These are phyloP conservation scores for Triticum turgidum DNA, from an alignment of 176 grass and related monocot species.

Conservation along the genomic window DNA sequence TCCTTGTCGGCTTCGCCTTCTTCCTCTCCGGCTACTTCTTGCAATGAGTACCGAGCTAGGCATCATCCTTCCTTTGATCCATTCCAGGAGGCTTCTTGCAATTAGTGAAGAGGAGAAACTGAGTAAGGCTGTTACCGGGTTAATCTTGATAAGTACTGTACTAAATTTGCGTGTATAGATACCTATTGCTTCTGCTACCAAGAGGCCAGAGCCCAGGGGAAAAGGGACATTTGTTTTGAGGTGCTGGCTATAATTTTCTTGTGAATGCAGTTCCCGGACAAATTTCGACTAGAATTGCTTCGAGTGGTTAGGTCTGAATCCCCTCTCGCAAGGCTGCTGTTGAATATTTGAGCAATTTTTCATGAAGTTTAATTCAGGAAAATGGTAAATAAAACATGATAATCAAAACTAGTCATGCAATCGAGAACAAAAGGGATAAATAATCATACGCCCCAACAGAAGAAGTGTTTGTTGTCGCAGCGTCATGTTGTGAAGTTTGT, in stretches of 20 bases:
- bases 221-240: neutral
- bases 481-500: no score
- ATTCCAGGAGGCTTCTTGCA: neutral
- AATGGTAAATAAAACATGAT: no score
- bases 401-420: no score
- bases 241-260: neutral
- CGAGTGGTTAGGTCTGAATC: neutral
- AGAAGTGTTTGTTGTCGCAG: no score
- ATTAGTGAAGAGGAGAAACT: neutral
- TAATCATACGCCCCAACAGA: no score
- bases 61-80: neutral
- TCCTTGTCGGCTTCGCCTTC: conserved; percentile 63
- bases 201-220: neutral
- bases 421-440: no score
- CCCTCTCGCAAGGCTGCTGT: no score
- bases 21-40: conserved; percentile 92
- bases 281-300: neutral
- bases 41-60: conserved; percentile 40
- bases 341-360: no score
- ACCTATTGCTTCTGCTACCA: neutral
- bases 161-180: neutral
- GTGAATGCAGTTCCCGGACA: neutral
- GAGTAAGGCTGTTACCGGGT: neutral
- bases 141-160: neutral
- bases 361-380: no score